These are phyloP conservation scores for Pezicula carpinea DNA, from an alignment of 2,329 filamentous ascomycete genomes.

Conservation along the genomic window DNA sequence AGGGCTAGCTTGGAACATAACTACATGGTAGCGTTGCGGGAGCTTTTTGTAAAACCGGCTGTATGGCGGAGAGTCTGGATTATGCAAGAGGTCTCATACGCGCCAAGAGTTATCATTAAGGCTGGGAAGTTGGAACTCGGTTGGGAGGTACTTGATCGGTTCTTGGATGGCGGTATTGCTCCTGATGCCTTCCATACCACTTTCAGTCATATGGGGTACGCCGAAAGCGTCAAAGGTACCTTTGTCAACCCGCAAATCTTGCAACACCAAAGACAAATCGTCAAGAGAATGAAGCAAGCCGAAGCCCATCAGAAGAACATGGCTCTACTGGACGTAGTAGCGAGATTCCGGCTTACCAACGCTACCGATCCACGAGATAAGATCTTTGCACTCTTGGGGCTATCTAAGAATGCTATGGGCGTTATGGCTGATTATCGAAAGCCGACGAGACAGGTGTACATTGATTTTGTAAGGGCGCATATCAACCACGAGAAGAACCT, in stretches of 20 bases:
- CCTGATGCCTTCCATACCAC: constrained; percentile 3
- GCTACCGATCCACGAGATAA: constrained; percentile 13
- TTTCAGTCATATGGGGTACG: neutral
- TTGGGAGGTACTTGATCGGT: constrained; percentile 7
- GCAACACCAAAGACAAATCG: neutral
- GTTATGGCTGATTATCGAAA: constrained; percentile 15
- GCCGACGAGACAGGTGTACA: constrained; percentile 2
- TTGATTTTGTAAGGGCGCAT: neutral
- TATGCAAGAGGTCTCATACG: constrained; percentile 13
- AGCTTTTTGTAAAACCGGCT: neutral
- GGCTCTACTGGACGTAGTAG: constrained; percentile 12
- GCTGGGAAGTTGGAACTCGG: constrained; percentile 1
- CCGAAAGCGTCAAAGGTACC: neutral
- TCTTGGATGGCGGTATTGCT: neutral
- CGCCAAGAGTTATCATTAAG: constrained; percentile 8
- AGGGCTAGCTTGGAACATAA: too few relatives aligned
- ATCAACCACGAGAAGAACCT: constrained; percentile 5
- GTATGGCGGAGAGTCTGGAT: constrained; percentile 14
- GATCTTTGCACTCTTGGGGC: constrained; percentile 13
- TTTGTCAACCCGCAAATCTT: constrained; percentile 1
- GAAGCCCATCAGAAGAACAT: neutral
- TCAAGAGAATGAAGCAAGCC: neutral
- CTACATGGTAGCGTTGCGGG: neutral
- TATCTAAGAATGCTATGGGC: constrained; percentile 7
- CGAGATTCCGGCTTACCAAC: constrained; percentile 7